Evolutionary conservation across 306 rosid genomes (phyloP).

Genomic region (Ziziphus jujuba): DNA sequence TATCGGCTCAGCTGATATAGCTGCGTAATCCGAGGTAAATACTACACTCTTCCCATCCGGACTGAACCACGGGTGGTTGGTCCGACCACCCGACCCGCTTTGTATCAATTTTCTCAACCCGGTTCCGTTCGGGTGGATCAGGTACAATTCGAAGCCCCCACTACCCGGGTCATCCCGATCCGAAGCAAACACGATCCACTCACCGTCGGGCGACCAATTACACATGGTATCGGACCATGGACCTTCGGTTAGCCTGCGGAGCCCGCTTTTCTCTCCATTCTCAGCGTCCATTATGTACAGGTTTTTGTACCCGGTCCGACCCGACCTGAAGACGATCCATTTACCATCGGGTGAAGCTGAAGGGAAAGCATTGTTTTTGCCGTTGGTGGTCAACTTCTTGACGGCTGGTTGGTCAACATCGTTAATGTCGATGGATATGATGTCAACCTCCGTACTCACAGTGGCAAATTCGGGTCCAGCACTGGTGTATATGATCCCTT

Average conservation of each 20-base stretch:
- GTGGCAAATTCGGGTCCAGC: slow-evolving; percentile 65
- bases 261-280: slow-evolving; percentile 52
- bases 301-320: slow-evolving; percentile 67
- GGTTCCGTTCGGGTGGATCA: slow-evolving; percentile 78
- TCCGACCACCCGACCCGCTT: slow-evolving; percentile 70
- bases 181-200: slow-evolving; percentile 81
- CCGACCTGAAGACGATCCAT: slow-evolving; percentile 78
- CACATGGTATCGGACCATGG: slow-evolving; percentile 87
- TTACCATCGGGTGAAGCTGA: slow-evolving; percentile 74
- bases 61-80: slow-evolving; percentile 75
- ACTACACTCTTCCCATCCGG: slow-evolving; percentile 64
- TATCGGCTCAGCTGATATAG: slow-evolving; percentile 82
- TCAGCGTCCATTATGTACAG: slow-evolving; percentile 68
- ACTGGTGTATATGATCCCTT: slow-evolving; percentile 60
- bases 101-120: slow-evolving; percentile 61
- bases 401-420: slow-evolving; percentile 4
- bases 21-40: slow-evolving; percentile 73
- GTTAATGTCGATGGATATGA: slow-evolving; percentile 57
- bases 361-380: slow-evolving; percentile 85
- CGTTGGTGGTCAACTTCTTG: slow-evolving; percentile 59
- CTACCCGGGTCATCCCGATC: slow-evolving; percentile 61
- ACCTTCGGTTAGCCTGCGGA: slow-evolving; percentile 58
- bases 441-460: slow-evolving; percentile 55
- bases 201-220: slow-evolving; percentile 81
- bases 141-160: slow-evolving; percentile 61